Percentiles rank a stretch among this genome's conserved stretches.
These are phyloP conservation scores for Picochlorum sp. DNA, from an alignment of 139 green algal genomes.

Conservation along the genomic window DNA sequence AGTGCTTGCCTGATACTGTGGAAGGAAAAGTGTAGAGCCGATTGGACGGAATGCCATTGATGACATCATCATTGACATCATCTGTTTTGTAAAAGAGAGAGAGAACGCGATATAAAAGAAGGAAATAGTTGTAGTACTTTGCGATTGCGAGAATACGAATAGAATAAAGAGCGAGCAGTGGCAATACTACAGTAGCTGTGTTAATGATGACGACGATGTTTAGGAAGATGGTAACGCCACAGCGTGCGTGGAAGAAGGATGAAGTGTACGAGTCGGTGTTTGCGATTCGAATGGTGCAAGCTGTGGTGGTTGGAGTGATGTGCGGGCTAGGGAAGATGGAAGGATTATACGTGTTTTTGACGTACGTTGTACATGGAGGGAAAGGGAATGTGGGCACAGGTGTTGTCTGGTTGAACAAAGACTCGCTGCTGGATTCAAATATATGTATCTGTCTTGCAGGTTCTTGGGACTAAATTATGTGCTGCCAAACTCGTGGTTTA, in stretches of 20 bases:
- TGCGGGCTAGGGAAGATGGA: slow-evolving; percentile 11
- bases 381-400: slow-evolving; percentile 14
- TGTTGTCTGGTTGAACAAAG: slow-evolving; percentile 38
- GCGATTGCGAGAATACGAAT: no score
- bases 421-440: background rate
- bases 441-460: background rate
- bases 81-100: no score
- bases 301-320: background rate
- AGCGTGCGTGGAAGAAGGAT: background rate
- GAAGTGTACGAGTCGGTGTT: slow-evolving; percentile 17
- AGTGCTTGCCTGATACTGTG: no score
- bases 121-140: no score
- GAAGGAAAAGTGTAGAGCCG: no score
- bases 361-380: no score
- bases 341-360: slow-evolving; percentile 5
- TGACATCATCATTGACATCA: no score
- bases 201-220: background rate
- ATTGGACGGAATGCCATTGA: no score
- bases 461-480: slow-evolving; percentile 3
- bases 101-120: no score
- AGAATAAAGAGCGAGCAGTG: no score
- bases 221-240: background rate
- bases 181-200: no score
- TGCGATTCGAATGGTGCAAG: slow-evolving; percentile 11
- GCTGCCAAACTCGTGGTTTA: slow-evolving; percentile 13